phyloP scores from a whole-genome alignment of 352 stramenopile species.

The Pythium coloratum region DNA sequence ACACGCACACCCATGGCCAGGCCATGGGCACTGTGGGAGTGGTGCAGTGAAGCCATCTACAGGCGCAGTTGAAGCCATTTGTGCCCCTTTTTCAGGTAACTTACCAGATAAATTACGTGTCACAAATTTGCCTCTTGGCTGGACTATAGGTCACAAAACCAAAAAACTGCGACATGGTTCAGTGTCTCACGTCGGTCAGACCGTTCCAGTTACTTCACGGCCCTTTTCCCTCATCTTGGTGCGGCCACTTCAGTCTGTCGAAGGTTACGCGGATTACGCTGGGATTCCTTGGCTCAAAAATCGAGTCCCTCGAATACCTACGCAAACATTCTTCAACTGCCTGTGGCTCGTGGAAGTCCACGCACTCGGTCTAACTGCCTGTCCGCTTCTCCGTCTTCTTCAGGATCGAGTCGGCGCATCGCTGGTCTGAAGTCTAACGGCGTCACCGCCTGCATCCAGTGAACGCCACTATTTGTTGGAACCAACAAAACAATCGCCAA shows the following conservation, averaged over 20 bases:
- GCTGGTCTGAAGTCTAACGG: neutral
- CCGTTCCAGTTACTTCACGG: slow-evolving; percentile 11
- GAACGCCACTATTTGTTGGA: neutral
- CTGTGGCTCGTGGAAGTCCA: neutral
- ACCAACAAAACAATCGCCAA: neutral
- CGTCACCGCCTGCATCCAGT: neutral
- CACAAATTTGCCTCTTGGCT: neutral
- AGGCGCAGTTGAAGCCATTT: neutral
- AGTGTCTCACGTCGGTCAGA: slow-evolving; percentile 6
- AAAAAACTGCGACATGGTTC: slow-evolving; percentile 2
- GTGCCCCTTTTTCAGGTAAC: neutral
- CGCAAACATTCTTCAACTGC: slow-evolving; percentile 6
- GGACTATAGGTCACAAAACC: neutral
- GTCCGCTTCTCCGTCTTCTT: neutral
- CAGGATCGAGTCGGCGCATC: neutral
- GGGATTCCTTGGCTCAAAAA: neutral
- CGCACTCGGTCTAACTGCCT: neutral
- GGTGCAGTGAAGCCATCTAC: too few relatives aligned
- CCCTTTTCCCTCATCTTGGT: neutral
- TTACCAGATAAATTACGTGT: neutral
- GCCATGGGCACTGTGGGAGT: too few relatives aligned
- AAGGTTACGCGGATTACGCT: slow-evolving; percentile 6
- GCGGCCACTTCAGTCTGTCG: neutral
- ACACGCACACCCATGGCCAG: too few relatives aligned
- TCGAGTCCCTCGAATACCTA: neutral